Evolutionary conservation across 257 asterid genomes (phyloP), one percentile per base, ranked within the genome.

Genomic region (Penstemon eatonii): DNA sequence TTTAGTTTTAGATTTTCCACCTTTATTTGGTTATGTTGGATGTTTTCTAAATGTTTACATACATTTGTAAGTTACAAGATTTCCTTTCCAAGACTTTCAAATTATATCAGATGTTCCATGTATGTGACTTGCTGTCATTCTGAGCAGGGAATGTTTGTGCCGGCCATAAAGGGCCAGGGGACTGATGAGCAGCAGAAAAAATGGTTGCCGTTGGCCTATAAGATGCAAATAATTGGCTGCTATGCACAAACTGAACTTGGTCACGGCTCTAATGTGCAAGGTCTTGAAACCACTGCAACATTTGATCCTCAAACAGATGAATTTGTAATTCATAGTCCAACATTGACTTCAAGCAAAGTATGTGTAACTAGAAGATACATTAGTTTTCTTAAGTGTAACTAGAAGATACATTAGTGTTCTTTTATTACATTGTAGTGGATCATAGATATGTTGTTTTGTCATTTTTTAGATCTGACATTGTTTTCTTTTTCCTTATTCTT

Each of bases 181-280:
- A 94, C 97, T 43, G 98, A 91, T 46, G 95, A 89, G 72, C 99
- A 94, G 57, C 99, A 91, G 76, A 44, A 56, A 55, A 87, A 91
- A 76, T 94, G 99, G 99, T 78, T 91, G 73, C 81, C 99, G 0
- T 75, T 91, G 85, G 98, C 99, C 56, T 77, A 87, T 74, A 94
- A 91, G 87, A 94, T 94, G 98, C 87, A 94, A 82, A 89, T 91
- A 72, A 94, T 94, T 80, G 99, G 99, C 55, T 94, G 99, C 83
- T 94, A 94, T 68, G 99, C 99, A 5, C 99, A 94, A 79, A 94
- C 97, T 68, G 99, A 94, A 84, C 99, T 94, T 78, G 98, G 99
- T 47, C 99, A 94, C 65, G 98, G 98, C 46, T 94, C 99, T 71
- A 94, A 94, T 68, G 98, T 91, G 11, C 99, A 89, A 82, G 99